Evolutionary conservation across 2,329 filamentous ascomycete genomes (phyloP).

Genomic region (Colletotrichum coccodes): DNA sequence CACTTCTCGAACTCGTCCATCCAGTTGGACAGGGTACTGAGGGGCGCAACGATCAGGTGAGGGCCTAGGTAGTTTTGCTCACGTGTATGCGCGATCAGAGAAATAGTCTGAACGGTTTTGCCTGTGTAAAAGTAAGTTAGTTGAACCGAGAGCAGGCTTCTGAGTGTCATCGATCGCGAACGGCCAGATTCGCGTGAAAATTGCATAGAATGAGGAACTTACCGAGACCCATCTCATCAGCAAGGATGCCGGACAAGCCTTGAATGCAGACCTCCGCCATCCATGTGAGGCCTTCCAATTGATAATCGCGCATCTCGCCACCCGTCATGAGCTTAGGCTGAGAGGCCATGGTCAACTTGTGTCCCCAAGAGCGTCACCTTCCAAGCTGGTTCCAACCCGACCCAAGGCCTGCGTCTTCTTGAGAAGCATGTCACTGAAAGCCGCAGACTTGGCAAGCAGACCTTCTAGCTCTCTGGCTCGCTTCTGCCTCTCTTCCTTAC

Average conservation of each 20-base stretch:
- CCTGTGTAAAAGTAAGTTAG: conserved; percentile 53
- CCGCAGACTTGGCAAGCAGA: conserved; percentile 66
- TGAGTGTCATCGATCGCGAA: neutral
- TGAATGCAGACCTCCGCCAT: conserved; percentile 85
- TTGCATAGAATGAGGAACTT: conserved; percentile 34
- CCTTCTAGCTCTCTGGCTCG: conserved; percentile 70
- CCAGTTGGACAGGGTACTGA: conserved; percentile 96
- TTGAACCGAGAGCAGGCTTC: conserved; percentile 16
- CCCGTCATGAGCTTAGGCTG: conserved; percentile 88
- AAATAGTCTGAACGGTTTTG: conserved; percentile 92
- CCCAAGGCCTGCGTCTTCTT: conserved; percentile 72
- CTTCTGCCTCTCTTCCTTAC: conserved; percentile 63
- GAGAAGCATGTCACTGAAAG: conserved; percentile 71
- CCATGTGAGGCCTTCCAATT: conserved; percentile 95
- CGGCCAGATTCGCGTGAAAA: neutral
- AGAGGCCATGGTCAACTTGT: conserved; percentile 80
- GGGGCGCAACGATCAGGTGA: conserved; percentile 87
- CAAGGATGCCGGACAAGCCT: conserved; percentile 89
- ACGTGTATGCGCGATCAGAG: conserved; percentile 85
- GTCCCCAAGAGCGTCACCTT: conserved; percentile 70
- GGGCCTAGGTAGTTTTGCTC: conserved; percentile 89
- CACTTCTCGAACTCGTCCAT: conserved; percentile 92
- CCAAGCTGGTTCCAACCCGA: conserved; percentile 68
- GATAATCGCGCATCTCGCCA: conserved; percentile 93
- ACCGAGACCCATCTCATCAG: conserved; percentile 92